Evolutionary conservation across 352 stramenopile species (phyloP).

Genomic region (Phytophthora megakarya): DNA sequence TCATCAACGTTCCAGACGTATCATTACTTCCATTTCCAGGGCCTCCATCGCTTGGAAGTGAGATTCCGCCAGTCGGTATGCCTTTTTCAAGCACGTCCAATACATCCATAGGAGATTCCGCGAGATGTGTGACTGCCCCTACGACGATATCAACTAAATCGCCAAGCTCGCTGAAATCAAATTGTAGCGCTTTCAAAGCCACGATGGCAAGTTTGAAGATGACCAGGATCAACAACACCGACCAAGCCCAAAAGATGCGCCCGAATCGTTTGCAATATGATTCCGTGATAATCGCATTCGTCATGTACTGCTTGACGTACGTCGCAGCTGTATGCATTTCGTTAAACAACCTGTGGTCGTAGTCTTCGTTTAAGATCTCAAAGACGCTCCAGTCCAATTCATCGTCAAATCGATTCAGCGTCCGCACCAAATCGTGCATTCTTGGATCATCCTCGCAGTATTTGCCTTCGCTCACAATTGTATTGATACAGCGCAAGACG

Average conservation of each 20-base stretch:
- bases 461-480: conserved; percentile 2
- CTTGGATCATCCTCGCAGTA: not conserved
- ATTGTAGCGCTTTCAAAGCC: not conserved
- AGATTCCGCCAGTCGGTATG: not conserved
- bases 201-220: not conserved
- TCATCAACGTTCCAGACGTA: not conserved
- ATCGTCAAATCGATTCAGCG: not conserved
- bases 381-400: conserved; percentile 1
- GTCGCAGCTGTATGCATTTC: conserved; percentile 11
- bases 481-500: conserved; percentile 18
- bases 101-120: not conserved
- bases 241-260: not conserved
- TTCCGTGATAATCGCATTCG: conserved; percentile 2
- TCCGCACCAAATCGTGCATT: conserved; percentile 7
- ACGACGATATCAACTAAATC: conserved; percentile 8
- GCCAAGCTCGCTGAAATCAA: not conserved
- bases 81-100: conserved; percentile 13
- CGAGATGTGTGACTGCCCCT: not conserved
- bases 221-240: not conserved
- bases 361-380: not conserved
- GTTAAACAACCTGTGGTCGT: conserved; percentile 7
- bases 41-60: not conserved
- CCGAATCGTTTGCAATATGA: conserved; percentile 1
- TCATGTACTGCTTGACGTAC: conserved; percentile 14
- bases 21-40: not conserved